Base-by-base conservation (phyloP, 805 yeast genomes). In the Ogataea populi-albae region DNA sequence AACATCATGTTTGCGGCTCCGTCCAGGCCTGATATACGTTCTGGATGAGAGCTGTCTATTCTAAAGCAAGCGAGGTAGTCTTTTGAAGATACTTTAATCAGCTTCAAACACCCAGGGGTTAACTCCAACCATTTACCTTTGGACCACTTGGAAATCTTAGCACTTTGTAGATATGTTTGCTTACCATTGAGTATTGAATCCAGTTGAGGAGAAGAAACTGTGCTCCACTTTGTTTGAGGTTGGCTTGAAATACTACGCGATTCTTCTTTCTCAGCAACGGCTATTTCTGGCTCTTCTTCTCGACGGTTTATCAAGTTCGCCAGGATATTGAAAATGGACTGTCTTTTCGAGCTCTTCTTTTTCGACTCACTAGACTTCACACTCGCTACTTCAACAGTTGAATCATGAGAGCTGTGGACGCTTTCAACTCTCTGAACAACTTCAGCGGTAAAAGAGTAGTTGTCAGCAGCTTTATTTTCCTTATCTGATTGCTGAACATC, bases 241-340 rank as follows among this genome's bases (percentile, higher is more conserved):
- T 17, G 8, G 7, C 7, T 8, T 25, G 9, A 9, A n/a, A n/a
- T n/a, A n/a, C n/a, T n/a, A n/a, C n/a, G n/a, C n/a, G n/a, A n/a
- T n/a, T n/a, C 8, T 7, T 9, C 14, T n/a, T 25, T 25, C 9
- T n/a, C 15, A 8, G 15, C 7, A 8, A 17, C 28, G 11, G 16
- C 17, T 15, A 9, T 15, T 27, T 27, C 21, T 8, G 15, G 11
- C 21, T 27, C 21, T 19, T 27, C 17, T 12, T 27, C 30, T 27
- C 30, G 16, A 6, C 17, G 16, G 9, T 15, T 27, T 8, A 38
- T 30, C 6, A 52, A 37, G 26, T 31, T 39, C 19, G 52, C 45
- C n/a, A 60, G 36, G 4, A 51, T 32, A 23, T 46, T 47, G 40
- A 60, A 54, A 8, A 62, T 39, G 2, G 64, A 56, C 30, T 49